Evolutionary conservation across 2,329 filamentous ascomycete genomes (phyloP), one percentile per base, ranked within the genome.

Genomic region (Fusarium sp.): DNA sequence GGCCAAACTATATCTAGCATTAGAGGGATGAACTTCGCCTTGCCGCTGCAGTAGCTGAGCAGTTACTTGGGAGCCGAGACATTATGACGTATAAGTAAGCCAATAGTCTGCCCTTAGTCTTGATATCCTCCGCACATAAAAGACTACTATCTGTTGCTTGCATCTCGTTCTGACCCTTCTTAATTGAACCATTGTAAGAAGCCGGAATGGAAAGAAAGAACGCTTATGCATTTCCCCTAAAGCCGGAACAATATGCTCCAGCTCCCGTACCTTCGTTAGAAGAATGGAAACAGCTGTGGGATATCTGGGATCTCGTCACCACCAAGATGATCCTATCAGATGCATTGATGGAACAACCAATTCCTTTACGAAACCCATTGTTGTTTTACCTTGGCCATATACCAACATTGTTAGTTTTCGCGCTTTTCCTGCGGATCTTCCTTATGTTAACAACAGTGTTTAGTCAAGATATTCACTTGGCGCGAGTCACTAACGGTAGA

Each of bases 211-310:
- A 57, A 7, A n/a, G n/a, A 0, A 37, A 28, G 4, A 64, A 37
- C 16, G 12, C 42, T 4, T 65, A 60, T 23, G 20, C 76, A 8
- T 52, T 70, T 7, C 53, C 50, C 2, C 44, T 62, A 4, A 26
- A 8, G 10, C 68, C 56, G 3, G 20, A 56, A 3, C 36, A 54
- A 10, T 70, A 70, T 28, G 67, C 68, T 9, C 37, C 59, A 4
- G 40, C n/a, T 9, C 45, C 64, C 2, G 37, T 70, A 3, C 67
- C 67, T 8, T 71, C 67, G 0, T 26, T 70, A 3, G 30, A 38
- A 9, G 68, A 71, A 49, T 71, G 67, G 64, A 38, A 45, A n/a
- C 55, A 70, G 10, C 23, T 71, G 11, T 70, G 68, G 67, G 16
- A 23, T 6, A 45, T 54, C 11, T 70, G 67, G 67, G 67, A 70